phyloP scores from a whole-genome alignment of 169 alveolate species.

The Amoebophrya sp. region DNA sequence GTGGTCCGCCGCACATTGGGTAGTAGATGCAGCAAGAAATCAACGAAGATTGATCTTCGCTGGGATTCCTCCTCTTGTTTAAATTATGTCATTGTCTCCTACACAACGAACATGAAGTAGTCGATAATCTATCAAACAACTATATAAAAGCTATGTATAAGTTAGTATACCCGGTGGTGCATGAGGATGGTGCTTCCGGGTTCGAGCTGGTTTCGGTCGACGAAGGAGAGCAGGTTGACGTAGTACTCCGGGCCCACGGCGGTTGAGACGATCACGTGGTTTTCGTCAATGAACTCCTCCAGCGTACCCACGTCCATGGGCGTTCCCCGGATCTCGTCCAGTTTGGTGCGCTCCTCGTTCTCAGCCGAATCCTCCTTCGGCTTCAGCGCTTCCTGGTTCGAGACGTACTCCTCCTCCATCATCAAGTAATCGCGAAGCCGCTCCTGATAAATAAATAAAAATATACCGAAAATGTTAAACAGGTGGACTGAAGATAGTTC shows the following conservation, averaged over 20 bases:
- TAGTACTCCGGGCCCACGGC: conserved; percentile 96
- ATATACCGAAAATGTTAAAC: no score
- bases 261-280: conserved; percentile 96
- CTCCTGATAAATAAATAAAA: no score
- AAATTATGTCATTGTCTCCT: no score
- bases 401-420: conserved; percentile 42
- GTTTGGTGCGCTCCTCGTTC: conserved; percentile 35
- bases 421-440: conserved; percentile 34
- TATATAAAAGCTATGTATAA: no score
- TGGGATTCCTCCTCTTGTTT: no score
- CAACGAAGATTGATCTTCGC: no score
- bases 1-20: no score
- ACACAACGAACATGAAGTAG: no score
- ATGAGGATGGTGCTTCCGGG: conserved; percentile 95
- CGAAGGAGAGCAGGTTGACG: conserved; percentile 91
- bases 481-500: no score
- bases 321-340: conserved; percentile 92
- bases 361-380: conserved; percentile 34
- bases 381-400: conserved; percentile 38
- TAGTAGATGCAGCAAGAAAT: no score
- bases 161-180: conserved; percentile 67
- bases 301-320: conserved; percentile 95
- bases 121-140: no score
- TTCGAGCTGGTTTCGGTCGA: conserved; percentile 92
- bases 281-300: conserved; percentile 92